phyloP scores from a whole-genome alignment of 2,329 filamentous ascomycete genomes.

The Clonostachys solani region DNA sequence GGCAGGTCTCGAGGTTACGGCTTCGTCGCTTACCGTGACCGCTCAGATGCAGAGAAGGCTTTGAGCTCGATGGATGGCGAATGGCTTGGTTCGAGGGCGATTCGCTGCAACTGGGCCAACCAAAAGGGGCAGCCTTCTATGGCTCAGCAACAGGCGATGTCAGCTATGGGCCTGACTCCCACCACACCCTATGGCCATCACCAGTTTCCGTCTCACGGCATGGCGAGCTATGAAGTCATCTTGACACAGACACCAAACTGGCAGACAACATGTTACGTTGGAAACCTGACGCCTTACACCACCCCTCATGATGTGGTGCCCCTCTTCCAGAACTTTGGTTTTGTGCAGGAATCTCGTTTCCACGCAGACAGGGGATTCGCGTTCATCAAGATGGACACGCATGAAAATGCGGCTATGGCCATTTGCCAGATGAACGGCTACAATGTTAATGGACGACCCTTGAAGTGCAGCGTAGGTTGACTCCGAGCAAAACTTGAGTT shows the following conservation, averaged over 20 bases:
- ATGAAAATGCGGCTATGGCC: conserved; percentile 97
- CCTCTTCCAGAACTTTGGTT: conserved; percentile 97
- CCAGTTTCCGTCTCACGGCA: conserved; percentile 94
- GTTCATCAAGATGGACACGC: conserved; percentile 98
- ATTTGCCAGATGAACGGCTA: conserved; percentile 98
- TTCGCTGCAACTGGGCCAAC: conserved; percentile 99
- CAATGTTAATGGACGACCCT: conserved; percentile 91
- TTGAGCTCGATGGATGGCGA: conserved; percentile 98
- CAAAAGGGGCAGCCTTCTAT: conserved; percentile 99
- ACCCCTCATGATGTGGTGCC: conserved; percentile 96
- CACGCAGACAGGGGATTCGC: conserved; percentile 97
- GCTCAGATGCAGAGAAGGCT: conserved; percentile 90
- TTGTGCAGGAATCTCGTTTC: conserved; percentile 94
- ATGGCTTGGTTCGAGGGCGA: conserved; percentile 96
- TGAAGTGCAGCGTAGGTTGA: conserved; percentile 94
- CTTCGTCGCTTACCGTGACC: conserved; percentile 95
- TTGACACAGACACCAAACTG: conserved; percentile 91
- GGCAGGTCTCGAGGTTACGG: conserved; percentile 95
- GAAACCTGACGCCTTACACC: conserved; percentile 96
- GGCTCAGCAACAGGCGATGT: conserved; percentile 95
- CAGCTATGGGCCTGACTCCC: conserved; percentile 95
- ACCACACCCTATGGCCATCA: conserved; percentile 96
- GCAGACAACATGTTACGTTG: conserved; percentile 98
- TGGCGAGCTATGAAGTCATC: conserved; percentile 97
- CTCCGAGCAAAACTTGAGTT: not conserved